phyloP scores from a whole-genome alignment of 208 protist species.

The Novymonas esmeraldas region DNA sequence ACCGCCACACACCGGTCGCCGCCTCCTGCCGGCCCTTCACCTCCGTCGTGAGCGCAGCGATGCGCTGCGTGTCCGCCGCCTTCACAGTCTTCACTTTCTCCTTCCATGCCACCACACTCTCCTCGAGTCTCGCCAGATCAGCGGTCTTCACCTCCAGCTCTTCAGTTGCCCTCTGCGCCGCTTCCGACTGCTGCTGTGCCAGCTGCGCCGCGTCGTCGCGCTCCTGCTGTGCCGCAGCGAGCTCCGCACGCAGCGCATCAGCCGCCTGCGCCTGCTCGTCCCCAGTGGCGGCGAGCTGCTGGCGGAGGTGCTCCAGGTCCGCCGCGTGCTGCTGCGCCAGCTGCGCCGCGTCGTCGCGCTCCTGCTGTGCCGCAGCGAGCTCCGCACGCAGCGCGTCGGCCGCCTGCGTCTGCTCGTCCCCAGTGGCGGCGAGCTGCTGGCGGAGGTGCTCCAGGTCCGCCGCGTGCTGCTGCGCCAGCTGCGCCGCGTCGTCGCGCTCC shows the following conservation, averaged over 20 bases:
- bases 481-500: constrained; percentile 14
- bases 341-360: constrained; percentile 12
- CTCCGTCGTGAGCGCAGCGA: constrained; percentile 18
- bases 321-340: constrained; percentile 7
- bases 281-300: neutral
- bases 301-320: constrained; percentile 1
- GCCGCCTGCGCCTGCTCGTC: neutral
- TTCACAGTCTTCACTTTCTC: constrained; percentile 71
- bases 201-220: neutral
- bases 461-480: constrained; percentile 12
- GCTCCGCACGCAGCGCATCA: neutral
- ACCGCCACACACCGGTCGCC: neutral
- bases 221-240: neutral
- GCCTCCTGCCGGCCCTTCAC: constrained; percentile 7
- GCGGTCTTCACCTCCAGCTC: constrained; percentile 1
- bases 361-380: constrained; percentile 7
- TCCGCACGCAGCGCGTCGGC: constrained; percentile 9
- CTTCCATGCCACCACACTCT: constrained; percentile 45
- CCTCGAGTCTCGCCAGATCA: constrained; percentile 21
- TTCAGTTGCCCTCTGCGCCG: neutral
- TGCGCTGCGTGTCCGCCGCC: constrained; percentile 37
- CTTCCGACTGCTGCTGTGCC: constrained; percentile 1
- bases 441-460: constrained; percentile 20
- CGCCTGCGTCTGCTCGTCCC: constrained; percentile 14
- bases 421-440: constrained; percentile 14